Evolutionary conservation across 164 flowering plant genomes (phyloP).

Genomic region (Amborella trichopoda): DNA sequence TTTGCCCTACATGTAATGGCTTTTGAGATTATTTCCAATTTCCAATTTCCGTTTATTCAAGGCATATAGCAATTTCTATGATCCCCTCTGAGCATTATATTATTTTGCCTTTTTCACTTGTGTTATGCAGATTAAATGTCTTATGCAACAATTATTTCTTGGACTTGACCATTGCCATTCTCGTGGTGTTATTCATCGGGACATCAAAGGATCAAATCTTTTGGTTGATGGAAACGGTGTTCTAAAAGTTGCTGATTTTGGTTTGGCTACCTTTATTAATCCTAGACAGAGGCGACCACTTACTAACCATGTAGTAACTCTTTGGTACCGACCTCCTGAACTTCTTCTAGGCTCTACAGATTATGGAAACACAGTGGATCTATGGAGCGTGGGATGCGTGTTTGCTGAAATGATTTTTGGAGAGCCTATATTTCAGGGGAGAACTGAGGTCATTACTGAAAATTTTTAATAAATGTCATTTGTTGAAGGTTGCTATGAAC

Average conservation of each 20-base stretch:
- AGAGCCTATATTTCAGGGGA: conserved; percentile 78
- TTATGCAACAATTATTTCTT: conserved; percentile 54
- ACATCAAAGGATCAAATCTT: conserved; percentile 32
- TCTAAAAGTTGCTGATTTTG: conserved; percentile 79
- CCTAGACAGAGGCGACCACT: conserved; percentile 27
- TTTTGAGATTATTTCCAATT: neutral
- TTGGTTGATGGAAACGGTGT: conserved; percentile 52
- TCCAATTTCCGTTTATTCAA: neutral
- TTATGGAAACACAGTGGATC: conserved; percentile 65
- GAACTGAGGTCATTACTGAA: conserved; percentile 94
- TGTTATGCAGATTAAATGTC: conserved; percentile 77
- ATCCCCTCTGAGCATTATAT: neutral
- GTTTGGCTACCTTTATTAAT: conserved; percentile 50
- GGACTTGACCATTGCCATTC: conserved; percentile 70
- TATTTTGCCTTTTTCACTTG: too few relatives aligned
- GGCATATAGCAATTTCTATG: neutral
- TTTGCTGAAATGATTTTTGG: conserved; percentile 64
- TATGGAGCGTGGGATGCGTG: conserved; percentile 87
- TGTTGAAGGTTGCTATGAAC: too few relatives aligned
- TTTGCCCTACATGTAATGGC: too few relatives aligned
- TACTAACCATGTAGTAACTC: conserved; percentile 80
- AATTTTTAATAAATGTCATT: too few relatives aligned
- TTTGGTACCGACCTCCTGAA: conserved; percentile 89
- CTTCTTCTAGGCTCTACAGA: conserved; percentile 62
- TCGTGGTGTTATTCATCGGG: conserved; percentile 64